Conservation (phyloP, 805 yeast genomes). For the Hanseniaspora occidentalis region DNA sequence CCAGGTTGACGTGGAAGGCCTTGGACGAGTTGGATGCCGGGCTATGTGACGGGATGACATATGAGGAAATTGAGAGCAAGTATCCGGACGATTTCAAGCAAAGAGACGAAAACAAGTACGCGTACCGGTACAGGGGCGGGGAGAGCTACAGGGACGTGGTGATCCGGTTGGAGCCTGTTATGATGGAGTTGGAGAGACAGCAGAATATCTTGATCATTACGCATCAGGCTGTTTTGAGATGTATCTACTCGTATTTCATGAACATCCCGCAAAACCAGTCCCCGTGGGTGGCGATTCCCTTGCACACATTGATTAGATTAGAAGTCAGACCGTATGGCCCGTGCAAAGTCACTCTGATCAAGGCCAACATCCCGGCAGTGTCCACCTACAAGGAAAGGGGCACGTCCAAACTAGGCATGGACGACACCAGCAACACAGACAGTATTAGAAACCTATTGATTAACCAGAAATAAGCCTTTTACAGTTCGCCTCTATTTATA, state of each 20-base stretch:
- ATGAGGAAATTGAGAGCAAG: constrained; percentile 72
- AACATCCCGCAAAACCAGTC: constrained; percentile 94
- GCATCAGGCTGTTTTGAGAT: constrained; percentile 93
- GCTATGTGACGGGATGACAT: constrained; percentile 93
- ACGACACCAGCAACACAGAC: constrained; percentile 7
- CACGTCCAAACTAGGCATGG: constrained; percentile 39
- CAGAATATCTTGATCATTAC: constrained; percentile 92
- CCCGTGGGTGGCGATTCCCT: constrained; percentile 98
- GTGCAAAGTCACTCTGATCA: constrained; percentile 63
- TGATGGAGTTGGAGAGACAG: constrained; percentile 96
- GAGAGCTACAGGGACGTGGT: constrained; percentile 95
- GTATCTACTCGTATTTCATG: constrained; percentile 96
- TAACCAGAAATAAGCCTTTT: not conserved
- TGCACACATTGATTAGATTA: constrained; percentile 84
- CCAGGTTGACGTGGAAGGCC: constrained; percentile 83
- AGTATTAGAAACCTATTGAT: constrained; percentile 14
- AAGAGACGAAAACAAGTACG: constrained; percentile 90
- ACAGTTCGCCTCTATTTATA: too few relatives aligned
- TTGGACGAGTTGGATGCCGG: constrained; percentile 96
- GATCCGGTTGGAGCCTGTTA: constrained; percentile 88
- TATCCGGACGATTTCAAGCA: constrained; percentile 95
- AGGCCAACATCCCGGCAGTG: constrained; percentile 96
- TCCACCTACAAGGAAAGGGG: constrained; percentile 95
- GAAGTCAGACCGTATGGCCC: constrained; percentile 95
- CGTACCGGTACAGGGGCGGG: constrained; percentile 93